phyloP scores from a whole-genome alignment of 2,329 filamentous ascomycete species.

The Rosellinia necatrix region DNA sequence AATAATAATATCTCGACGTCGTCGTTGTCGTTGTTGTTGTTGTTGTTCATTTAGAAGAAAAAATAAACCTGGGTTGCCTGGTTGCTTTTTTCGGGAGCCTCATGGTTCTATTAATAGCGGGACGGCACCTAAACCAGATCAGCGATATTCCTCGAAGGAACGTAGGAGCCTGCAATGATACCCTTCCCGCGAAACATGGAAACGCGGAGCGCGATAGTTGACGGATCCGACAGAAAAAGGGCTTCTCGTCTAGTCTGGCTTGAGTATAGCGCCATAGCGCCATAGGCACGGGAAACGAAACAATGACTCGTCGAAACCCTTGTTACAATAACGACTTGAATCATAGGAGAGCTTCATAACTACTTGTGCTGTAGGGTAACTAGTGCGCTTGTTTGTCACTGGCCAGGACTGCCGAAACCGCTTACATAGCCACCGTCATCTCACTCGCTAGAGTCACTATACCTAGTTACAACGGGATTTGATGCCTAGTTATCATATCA shows the following conservation, averaged over 20 bases:
- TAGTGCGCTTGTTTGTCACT: too few relatives aligned
- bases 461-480: too few relatives aligned
- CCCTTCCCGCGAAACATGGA: slow-evolving; percentile 4
- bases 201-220: background rate
- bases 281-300: too few relatives aligned
- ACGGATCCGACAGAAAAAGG: background rate
- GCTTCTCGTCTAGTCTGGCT: too few relatives aligned
- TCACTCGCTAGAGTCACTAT: background rate
- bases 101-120: slow-evolving; percentile 24
- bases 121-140: slow-evolving; percentile 10
- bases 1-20: slow-evolving; percentile 13
- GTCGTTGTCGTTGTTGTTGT: background rate
- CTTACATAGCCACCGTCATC: slow-evolving; percentile 1
- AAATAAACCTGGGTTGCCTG: background rate
- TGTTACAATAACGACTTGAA: too few relatives aligned
- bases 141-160: slow-evolving; percentile 12
- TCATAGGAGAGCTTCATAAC: slow-evolving; percentile 4
- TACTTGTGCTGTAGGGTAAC: too few relatives aligned
- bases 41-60: slow-evolving; percentile 12
- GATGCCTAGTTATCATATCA: too few relatives aligned
- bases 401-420: too few relatives aligned
- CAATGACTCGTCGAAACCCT: too few relatives aligned
- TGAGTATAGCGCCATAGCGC: too few relatives aligned
- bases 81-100: slow-evolving; percentile 13
- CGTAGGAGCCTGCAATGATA: slow-evolving; percentile 4